Percentiles rank a stretch among this genome's conserved stretches.
Evolutionary conservation across 352 stramenopile species (phyloP).

Genomic region (Phytophthora podocarpi): DNA sequence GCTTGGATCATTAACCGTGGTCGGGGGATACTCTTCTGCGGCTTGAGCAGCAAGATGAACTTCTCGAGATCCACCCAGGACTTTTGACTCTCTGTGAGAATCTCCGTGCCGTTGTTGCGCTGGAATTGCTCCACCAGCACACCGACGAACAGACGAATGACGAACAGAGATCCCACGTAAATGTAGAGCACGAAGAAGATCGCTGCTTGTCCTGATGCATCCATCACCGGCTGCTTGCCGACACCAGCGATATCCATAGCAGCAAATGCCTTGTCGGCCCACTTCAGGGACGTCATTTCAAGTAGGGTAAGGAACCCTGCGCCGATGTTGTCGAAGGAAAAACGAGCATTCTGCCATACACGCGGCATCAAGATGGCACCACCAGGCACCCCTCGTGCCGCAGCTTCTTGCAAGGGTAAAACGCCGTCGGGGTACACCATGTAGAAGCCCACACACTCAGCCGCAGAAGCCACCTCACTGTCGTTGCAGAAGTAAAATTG

Average conservation of each 20-base stretch:
- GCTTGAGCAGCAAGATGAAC: slow-evolving; percentile 76
- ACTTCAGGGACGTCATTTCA: slow-evolving; percentile 85
- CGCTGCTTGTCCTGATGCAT: slow-evolving; percentile 51
- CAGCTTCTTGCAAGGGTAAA: slow-evolving; percentile 54
- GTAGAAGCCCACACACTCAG: slow-evolving; percentile 69
- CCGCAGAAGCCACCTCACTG: slow-evolving; percentile 29
- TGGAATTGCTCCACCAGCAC: slow-evolving; percentile 87
- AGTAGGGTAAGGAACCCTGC: slow-evolving; percentile 67
- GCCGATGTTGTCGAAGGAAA: slow-evolving; percentile 82
- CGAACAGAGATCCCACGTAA: slow-evolving; percentile 78
- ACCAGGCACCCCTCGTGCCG: slow-evolving; percentile 36
- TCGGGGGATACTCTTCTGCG: slow-evolving; percentile 56
- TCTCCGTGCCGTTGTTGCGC: slow-evolving; percentile 83
- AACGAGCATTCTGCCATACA: slow-evolving; percentile 72
- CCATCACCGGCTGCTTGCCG: slow-evolving; percentile 50
- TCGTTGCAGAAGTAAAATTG: slow-evolving; percentile 79
- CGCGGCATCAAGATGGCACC: slow-evolving; percentile 56
- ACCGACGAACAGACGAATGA: slow-evolving; percentile 80
- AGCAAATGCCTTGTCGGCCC: slow-evolving; percentile 77
- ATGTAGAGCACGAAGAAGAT: slow-evolving; percentile 81
- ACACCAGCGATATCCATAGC: slow-evolving; percentile 73
- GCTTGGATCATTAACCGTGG: slow-evolving; percentile 36
- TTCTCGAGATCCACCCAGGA: slow-evolving; percentile 84
- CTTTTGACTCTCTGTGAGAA: slow-evolving; percentile 79
- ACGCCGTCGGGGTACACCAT: slow-evolving; percentile 50